A percentile compares a stretch with the other conserved stretches of the same genome.
These are phyloP conservation scores for Candida insectalens DNA, from an alignment of 805 yeast genomes.

Conservation along the genomic window DNA sequence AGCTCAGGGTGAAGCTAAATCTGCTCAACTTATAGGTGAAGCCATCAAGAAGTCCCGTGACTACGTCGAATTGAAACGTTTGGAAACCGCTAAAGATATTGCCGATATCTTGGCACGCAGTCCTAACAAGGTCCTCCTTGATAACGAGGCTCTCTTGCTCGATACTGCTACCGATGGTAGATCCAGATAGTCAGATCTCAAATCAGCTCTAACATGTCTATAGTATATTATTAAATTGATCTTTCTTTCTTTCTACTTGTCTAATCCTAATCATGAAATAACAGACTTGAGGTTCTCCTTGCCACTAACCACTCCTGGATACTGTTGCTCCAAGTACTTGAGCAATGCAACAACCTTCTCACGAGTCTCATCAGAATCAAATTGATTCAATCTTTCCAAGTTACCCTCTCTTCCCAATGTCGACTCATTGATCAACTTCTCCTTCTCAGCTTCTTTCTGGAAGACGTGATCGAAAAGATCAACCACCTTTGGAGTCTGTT, in stretches of 20 bases:
- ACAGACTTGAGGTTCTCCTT: conserved; percentile 36
- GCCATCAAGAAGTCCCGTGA: conserved; percentile 95
- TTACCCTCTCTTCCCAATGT: conserved; percentile 83
- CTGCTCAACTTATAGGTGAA: conserved; percentile 97
- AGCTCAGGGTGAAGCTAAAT: conserved; percentile 97
- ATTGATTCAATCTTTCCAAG: conserved; percentile 69
- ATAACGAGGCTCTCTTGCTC: conserved; percentile 83
- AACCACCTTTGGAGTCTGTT: conserved; percentile 52
- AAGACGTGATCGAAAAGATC: conserved; percentile 64
- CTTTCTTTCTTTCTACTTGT: neutral
- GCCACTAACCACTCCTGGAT: conserved; percentile 51
- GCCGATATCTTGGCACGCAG: conserved; percentile 77
- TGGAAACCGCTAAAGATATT: conserved; percentile 95
- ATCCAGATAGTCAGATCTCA: conserved; percentile 4
- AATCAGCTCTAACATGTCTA: neutral
- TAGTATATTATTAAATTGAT: neutral
- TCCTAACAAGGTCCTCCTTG: conserved; percentile 86
- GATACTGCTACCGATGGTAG: conserved; percentile 75
- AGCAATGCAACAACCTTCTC: conserved; percentile 58
- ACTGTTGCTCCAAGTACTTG: conserved; percentile 59
- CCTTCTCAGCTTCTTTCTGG: conserved; percentile 64
- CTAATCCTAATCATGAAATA: conserved; percentile 20
- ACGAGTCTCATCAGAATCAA: conserved; percentile 59
- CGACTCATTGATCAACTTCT: conserved; percentile 58
- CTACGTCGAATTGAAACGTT: conserved; percentile 91